phyloP scores from a whole-genome alignment of 805 yeast species.

The Barnettozyma wickerhamii region DNA sequence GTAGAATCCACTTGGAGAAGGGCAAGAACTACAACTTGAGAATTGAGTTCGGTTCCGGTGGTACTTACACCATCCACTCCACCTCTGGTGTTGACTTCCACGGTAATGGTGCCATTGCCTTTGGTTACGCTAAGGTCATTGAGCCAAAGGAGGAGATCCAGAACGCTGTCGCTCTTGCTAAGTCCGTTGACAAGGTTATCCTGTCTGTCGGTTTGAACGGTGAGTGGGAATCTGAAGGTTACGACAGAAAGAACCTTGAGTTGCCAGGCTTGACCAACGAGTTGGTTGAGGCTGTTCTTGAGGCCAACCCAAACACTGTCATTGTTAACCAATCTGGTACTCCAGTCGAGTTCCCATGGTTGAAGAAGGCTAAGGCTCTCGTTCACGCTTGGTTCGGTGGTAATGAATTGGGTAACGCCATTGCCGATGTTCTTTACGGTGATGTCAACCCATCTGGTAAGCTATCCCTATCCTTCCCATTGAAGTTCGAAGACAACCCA shows the following conservation, averaged over 20 bases:
- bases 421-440: conserved; percentile 53
- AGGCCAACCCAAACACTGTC: conserved; percentile 46
- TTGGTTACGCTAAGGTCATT: conserved; percentile 30
- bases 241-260: conserved; percentile 46
- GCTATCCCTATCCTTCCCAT: conserved; percentile 52
- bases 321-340: conserved; percentile 59
- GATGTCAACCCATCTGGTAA: conserved; percentile 60
- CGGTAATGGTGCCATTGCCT: conserved; percentile 34
- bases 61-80: conserved; percentile 29
- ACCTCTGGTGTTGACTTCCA: conserved; percentile 19
- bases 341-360: conserved; percentile 58
- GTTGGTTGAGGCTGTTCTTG: conserved; percentile 39
- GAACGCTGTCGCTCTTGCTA: conserved; percentile 46
- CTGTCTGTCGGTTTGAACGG: conserved; percentile 46
- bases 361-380: conserved; percentile 35
- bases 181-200: conserved; percentile 47
- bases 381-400: conserved; percentile 59
- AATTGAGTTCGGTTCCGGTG: conserved; percentile 49
- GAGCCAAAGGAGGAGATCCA: conserved; percentile 30
- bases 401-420: conserved; percentile 50
- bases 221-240: conserved; percentile 61
- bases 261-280: conserved; percentile 46
- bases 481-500: conserved; percentile 48
- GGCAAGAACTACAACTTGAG: conserved; percentile 43
- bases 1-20: conserved; percentile 33